These are phyloP conservation scores for Solanum neorickii DNA, from an alignment of 257 asterid species.

Conservation along the genomic window DNA sequence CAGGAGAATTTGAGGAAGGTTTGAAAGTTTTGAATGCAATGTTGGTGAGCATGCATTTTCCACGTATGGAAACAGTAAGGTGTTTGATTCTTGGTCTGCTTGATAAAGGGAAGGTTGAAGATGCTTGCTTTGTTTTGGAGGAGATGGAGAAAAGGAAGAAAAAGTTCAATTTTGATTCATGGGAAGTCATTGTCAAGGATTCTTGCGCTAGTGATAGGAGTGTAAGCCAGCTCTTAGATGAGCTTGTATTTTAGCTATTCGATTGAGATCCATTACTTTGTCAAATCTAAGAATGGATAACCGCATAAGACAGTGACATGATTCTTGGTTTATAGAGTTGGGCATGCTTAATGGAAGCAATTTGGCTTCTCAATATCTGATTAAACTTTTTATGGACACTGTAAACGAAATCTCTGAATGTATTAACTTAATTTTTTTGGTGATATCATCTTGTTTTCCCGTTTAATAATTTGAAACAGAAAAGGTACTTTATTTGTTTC, in stretches of 20 bases:
- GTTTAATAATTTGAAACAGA: not conserved
- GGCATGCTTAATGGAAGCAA: not conserved
- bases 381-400: not conserved
- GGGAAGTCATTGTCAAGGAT: conserved; percentile 48
- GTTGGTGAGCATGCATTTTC: conserved; percentile 48
- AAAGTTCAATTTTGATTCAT: conserved; percentile 30
- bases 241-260: conserved; percentile 8
- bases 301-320: not conserved
- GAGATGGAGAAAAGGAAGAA: conserved; percentile 59
- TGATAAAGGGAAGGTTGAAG: conserved; percentile 36
- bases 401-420: not conserved
- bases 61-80: conserved; percentile 39
- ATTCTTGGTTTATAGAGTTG: not conserved
- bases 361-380: not conserved
- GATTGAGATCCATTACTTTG: not conserved
- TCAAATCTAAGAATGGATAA: not conserved
- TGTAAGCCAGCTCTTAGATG: conserved; percentile 14
- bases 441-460: not conserved
- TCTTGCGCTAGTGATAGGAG: conserved; percentile 17
- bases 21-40: conserved; percentile 62
- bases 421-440: not conserved
- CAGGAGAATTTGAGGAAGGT: conserved; percentile 43
- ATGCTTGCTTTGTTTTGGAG: conserved; percentile 50
- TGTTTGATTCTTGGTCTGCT: conserved; percentile 40
- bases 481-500: not conserved